Conservation (phyloP, 2,329 filamentous ascomycete genomes). For the Fusarium nodosum region DNA sequence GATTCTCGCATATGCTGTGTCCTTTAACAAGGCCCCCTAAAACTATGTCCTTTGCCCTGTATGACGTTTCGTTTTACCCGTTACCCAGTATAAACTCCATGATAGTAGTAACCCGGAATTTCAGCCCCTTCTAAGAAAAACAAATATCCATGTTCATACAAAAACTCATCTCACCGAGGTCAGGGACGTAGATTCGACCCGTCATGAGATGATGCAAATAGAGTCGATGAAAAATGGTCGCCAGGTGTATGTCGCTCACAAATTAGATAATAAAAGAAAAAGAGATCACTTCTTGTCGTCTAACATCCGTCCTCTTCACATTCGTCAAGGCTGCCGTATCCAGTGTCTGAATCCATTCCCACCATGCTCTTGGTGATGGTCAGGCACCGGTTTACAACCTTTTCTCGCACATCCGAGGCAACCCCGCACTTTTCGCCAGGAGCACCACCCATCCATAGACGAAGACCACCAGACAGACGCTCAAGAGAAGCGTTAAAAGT, state of each 20-base stretch:
- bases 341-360: conserved; percentile 71
- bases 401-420: conserved; percentile 63
- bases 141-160: conserved; percentile 50
- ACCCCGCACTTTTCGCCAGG: conserved; percentile 66
- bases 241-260: conserved; percentile 20
- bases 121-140: conserved; percentile 44
- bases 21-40: conserved; percentile 15
- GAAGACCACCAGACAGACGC: conserved; percentile 67
- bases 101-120: conserved; percentile 30
- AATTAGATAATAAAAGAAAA: conserved; percentile 11
- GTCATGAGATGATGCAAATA: conserved; percentile 33
- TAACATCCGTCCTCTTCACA: conserved; percentile 55
- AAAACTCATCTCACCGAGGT: conserved; percentile 40
- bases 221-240: conserved; percentile 20
- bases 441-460: conserved; percentile 71
- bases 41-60: conserved; percentile 41
- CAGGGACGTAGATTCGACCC: conserved; percentile 17
- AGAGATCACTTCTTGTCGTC: conserved; percentile 27
- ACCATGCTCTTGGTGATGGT: conserved; percentile 68
- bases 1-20: conserved; percentile 29
- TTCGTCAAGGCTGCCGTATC: conserved; percentile 71
- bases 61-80: conserved; percentile 41
- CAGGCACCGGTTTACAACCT: conserved; percentile 69
- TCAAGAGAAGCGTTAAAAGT: conserved; percentile 66
- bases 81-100: conserved; percentile 47